These are phyloP conservation scores for Punctularia strigosozonata DNA, from an alignment of 768 basidiomycete species.

Conservation along the genomic window DNA sequence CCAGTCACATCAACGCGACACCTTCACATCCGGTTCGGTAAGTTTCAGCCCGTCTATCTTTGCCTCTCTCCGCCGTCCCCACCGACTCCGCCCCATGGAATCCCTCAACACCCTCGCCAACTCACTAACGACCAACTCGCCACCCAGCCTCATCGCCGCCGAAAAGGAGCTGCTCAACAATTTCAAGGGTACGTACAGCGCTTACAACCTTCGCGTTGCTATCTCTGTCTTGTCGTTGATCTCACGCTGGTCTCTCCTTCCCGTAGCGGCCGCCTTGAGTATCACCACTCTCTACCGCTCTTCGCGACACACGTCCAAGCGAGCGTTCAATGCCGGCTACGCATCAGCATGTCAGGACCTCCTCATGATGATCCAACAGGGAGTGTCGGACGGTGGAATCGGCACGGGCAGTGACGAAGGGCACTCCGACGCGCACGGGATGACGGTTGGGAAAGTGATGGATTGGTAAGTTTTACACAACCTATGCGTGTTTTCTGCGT, in stretches of 20 bases:
- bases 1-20: background rate
- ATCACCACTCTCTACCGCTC: conserved; percentile 80
- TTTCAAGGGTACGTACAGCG: conserved; percentile 49
- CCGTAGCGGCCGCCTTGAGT: conserved; percentile 66
- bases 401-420: too few species aligned
- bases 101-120: conserved; percentile 69
- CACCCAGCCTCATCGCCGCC: conserved; percentile 54
- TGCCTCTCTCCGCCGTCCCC: background rate
- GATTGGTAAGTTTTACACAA: too few species aligned
- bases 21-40: background rate
- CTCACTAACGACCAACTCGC: too few species aligned
- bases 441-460: conserved; percentile 72
- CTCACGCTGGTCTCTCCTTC: conserved; percentile 6
- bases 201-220: background rate
- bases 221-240: background rate
- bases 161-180: conserved; percentile 75
- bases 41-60: background rate
- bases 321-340: conserved; percentile 74
- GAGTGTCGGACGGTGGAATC: conserved; percentile 38
- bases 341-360: conserved; percentile 72
- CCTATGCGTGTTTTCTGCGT: too few species aligned
- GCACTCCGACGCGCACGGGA: conserved; percentile 48
- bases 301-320: conserved; percentile 63
- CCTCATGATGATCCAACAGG: conserved; percentile 73
- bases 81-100: conserved; percentile 57